These are phyloP conservation scores for Hondaea fermentalgiana DNA, from an alignment of 108 stramenopile genomes.

Conservation along the genomic window DNA sequence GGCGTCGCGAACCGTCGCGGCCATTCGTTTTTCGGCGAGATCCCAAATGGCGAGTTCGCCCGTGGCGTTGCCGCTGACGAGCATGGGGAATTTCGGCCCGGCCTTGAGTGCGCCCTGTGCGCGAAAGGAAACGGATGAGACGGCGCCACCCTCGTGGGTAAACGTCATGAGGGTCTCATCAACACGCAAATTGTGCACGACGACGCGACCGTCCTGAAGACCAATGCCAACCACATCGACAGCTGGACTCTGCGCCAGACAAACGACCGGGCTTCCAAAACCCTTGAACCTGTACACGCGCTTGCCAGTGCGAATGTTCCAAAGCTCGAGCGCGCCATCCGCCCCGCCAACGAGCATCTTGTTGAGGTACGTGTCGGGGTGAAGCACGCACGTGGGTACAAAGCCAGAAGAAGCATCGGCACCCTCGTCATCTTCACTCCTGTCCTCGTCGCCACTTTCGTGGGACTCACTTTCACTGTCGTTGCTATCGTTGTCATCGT, in stretches of 20 bases:
- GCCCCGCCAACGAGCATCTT: conserved; percentile 41
- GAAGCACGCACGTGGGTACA: conserved; percentile 28
- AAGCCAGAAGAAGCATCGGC: neutral
- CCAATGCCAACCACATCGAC: conserved; percentile 49
- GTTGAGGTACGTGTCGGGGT: conserved; percentile 53
- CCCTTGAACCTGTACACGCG: conserved; percentile 33
- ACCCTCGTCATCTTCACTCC: neutral
- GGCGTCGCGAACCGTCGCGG: neutral
- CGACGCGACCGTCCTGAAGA: conserved; percentile 32
- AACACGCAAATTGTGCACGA: conserved; percentile 24
- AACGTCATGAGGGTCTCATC: conserved; percentile 8
- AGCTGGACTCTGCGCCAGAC: conserved; percentile 29
- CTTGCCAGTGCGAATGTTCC: conserved; percentile 38
- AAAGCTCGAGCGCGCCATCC: conserved; percentile 32
- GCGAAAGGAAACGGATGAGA: conserved; percentile 36
- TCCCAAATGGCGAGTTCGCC: conserved; percentile 47
- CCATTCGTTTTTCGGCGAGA: conserved; percentile 36
- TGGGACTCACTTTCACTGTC: neutral
- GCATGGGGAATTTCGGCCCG: conserved; percentile 19
- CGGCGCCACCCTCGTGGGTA: conserved; percentile 7
- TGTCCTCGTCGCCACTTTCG: neutral
- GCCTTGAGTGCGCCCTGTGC: conserved; percentile 13
- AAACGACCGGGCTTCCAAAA: neutral
- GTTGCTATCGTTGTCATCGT: neutral
- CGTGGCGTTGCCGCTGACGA: conserved; percentile 28